Conservation (phyloP, 1,139 yeast genomes). For the Williopsis jadinii region DNA sequence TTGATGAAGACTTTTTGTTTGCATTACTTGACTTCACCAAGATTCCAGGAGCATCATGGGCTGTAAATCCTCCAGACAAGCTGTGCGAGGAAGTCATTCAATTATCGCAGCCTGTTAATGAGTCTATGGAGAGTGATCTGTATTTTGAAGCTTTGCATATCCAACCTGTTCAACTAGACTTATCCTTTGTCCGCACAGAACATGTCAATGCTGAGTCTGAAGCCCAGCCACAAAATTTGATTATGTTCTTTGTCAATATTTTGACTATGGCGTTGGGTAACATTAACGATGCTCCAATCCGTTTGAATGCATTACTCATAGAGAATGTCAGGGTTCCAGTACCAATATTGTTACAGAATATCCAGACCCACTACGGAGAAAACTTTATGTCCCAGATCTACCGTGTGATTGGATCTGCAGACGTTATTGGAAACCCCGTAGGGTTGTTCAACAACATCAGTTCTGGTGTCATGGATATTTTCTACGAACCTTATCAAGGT, state of each 20-base stretch:
- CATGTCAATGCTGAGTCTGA: constrained; percentile 56
- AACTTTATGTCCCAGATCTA: constrained; percentile 89
- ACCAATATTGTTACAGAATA: constrained; percentile 63
- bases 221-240: constrained; percentile 53
- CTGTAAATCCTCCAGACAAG: constrained; percentile 37
- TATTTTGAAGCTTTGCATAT: constrained; percentile 90
- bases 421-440: constrained; percentile 93
- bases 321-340: constrained; percentile 87
- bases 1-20: constrained; percentile 89
- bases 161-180: constrained; percentile 83
- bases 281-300: constrained; percentile 93
- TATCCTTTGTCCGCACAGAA: constrained; percentile 91
- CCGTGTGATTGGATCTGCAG: constrained; percentile 93
- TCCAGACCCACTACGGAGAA: constrained; percentile 85
- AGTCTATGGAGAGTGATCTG: constrained; percentile 61
- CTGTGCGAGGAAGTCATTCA: constrained; percentile 49
- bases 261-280: constrained; percentile 97
- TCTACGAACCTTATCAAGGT: constrained; percentile 97
- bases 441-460: constrained; percentile 89
- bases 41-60: constrained; percentile 69
- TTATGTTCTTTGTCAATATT: constrained; percentile 72
- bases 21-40: constrained; percentile 75
- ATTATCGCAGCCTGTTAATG: constrained; percentile 64
- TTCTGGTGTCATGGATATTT: constrained; percentile 92
- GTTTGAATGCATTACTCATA: constrained; percentile 76